Percentiles rank a stretch among this genome's conserved stretches.
Conservation (phyloP, 164 flowering plant genomes). For the Aristolochia fimbriata region DNA sequence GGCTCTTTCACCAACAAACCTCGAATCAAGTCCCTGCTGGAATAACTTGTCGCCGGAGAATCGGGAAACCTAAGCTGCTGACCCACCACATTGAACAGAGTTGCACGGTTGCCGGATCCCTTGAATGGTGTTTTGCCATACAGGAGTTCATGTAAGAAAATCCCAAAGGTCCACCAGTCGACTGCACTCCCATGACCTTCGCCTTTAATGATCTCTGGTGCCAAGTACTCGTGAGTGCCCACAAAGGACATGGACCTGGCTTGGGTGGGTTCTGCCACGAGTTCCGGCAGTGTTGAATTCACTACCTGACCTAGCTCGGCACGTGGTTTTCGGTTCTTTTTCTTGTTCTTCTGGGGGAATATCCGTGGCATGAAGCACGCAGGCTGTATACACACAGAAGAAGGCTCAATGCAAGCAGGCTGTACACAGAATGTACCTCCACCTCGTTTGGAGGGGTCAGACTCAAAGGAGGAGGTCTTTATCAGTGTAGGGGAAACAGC, state of each 20-base stretch:
- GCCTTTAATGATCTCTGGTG: constrained; percentile 74
- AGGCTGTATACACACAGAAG: constrained; percentile 79
- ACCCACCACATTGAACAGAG: constrained; percentile 59
- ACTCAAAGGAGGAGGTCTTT: constrained; percentile 33
- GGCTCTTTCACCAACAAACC: constrained; percentile 59
- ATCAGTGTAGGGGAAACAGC: constrained; percentile 78
- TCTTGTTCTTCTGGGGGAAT: constrained; percentile 64
- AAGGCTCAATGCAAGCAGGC: constrained; percentile 80
- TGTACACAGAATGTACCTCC: constrained; percentile 65
- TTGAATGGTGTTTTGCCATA: constrained; percentile 75
- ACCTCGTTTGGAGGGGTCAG: constrained; percentile 42
- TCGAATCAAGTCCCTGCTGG: constrained; percentile 49
- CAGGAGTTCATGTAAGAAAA: constrained; percentile 57
- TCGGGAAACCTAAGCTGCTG: constrained; percentile 58
- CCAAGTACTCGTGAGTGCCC: constrained; percentile 75
- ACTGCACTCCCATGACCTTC: constrained; percentile 83
- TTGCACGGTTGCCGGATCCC: constrained; percentile 54
- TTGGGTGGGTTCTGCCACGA: constrained; percentile 59
- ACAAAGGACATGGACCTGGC: constrained; percentile 79
- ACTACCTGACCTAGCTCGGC: constrained; percentile 26
- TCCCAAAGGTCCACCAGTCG: constrained; percentile 87
- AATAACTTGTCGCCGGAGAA: constrained; percentile 31
- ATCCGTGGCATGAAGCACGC: constrained; percentile 79
- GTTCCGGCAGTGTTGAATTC: constrained; percentile 30
- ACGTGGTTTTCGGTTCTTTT: constrained; percentile 34